A percentile compares a stretch with the other conserved stretches of the same genome.
These are phyloP conservation scores for Trichomonas tenax DNA, from an alignment of 208 protist genomes.

Conservation along the genomic window DNA sequence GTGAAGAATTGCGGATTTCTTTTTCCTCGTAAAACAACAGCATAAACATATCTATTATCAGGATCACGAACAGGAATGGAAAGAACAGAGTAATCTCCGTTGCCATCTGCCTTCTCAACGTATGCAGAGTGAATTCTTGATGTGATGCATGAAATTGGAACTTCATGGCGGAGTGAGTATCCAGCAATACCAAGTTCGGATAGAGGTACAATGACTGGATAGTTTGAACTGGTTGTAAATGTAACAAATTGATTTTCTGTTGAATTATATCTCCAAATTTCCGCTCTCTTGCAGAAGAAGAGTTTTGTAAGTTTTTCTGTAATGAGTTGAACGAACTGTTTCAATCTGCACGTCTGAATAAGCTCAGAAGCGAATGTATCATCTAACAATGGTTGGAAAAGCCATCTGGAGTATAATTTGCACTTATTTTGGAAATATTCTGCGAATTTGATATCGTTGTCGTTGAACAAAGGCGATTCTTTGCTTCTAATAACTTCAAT, in stretches of 20 bases:
- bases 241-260: not conserved
- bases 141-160: not conserved
- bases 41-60: not conserved
- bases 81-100: not conserved
- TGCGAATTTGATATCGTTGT: not conserved
- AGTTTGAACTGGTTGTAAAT: not conserved
- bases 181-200: not conserved
- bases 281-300: not conserved
- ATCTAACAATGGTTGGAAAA: not conserved
- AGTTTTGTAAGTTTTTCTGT: not conserved
- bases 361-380: not conserved
- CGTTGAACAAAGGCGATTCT: not conserved
- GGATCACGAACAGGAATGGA: not conserved
- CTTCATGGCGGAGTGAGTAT: not conserved
- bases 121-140: not conserved
- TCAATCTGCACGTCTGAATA: not conserved
- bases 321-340: not conserved
- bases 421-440: constrained; percentile 12
- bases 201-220: not conserved
- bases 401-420: not conserved
- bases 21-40: not conserved
- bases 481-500: not conserved
- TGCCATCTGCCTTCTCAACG: not conserved
- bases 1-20: not conserved
- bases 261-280: not conserved